phyloP scores from a whole-genome alignment of 441 rosid genomes.

The Erysimum cheiri region DNA sequence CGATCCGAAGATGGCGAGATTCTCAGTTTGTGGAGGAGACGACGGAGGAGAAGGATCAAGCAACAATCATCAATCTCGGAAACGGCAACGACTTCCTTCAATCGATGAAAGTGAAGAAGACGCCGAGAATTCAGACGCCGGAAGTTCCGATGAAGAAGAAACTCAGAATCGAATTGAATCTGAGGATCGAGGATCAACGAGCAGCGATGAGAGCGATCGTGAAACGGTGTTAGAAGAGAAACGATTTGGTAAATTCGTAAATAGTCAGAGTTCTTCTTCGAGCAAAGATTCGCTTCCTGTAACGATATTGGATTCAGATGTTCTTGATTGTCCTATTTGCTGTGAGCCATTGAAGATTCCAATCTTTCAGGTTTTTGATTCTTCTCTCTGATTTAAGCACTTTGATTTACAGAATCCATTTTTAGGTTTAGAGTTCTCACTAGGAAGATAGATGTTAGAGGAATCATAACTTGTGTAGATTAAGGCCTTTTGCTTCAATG shows the following conservation, averaged over 20 bases:
- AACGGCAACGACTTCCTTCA: slow-evolving; percentile 41
- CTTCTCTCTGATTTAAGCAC: neutral
- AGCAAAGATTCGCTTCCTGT: slow-evolving; percentile 37
- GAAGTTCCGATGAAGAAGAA: slow-evolving; percentile 39
- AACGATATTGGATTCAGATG: slow-evolving; percentile 55
- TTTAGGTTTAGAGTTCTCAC: neutral
- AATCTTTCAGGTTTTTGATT: slow-evolving; percentile 56
- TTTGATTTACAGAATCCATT: neutral
- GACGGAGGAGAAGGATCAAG: slow-evolving; percentile 55
- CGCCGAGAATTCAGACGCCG: slow-evolving; percentile 26
- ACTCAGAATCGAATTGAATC: neutral
- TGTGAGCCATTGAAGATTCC: slow-evolving; percentile 52
- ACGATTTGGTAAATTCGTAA: slow-evolving; percentile 9
- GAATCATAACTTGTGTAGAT: neutral
- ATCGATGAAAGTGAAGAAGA: slow-evolving; percentile 41
- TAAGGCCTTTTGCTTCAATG: neutral
- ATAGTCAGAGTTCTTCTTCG: slow-evolving; percentile 17
- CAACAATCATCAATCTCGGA: slow-evolving; percentile 33
- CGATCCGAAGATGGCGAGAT: slow-evolving; percentile 49
- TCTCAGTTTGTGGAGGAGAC: slow-evolving; percentile 51
- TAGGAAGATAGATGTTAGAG: neutral
- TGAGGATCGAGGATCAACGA: slow-evolving; percentile 6
- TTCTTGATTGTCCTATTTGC: slow-evolving; percentile 61
- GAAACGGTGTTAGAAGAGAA: neutral
- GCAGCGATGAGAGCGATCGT: slow-evolving; percentile 23